Base-by-base conservation (phyloP, 2,329 filamentous ascomycete species). In the Fusarium equiseti region DNA sequence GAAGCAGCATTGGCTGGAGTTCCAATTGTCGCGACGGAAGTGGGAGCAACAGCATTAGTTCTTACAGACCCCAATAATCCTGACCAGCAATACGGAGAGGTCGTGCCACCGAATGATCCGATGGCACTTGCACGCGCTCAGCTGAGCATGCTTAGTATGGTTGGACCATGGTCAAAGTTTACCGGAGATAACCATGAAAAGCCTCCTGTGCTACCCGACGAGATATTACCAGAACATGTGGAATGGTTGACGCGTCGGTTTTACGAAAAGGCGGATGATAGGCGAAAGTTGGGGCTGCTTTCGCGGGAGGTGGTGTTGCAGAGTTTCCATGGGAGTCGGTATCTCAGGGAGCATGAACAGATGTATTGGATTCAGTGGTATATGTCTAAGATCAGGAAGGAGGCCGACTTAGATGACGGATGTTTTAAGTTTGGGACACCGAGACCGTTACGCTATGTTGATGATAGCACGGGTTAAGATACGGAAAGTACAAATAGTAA, bases 291-390 rank as follows among this genome's bases (percentile, higher is more conserved):
- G 5, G 68, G 70, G 6, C 26, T 63, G 27, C 45, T 72, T 16
- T 72, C 70, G 7, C 68, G 68, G 2, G 45, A 71, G 22, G 64
- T 63, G 8, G 70, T 72, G 3, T 51, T 71, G 5, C 52, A 69
- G 42, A 71, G 70, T 32, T 72, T 72, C 29, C 70, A 72, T 48
- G 70, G 68, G 2, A 71, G 54, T 32, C 65, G 68, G 5, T 72
- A 72, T 50, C 53, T 72, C 1, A 57, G 70, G 8, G 70, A 72
- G 15, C 70, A 72, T 32, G 65, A 72, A 35, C 70, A 71, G 27
- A 71, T 72, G 68, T 71, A 71, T 44, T 72, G 70, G 70, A 56
- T 71, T 8, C 70, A 71, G 26, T 72, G 68, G 68, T 63, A 72
- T 8, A 55, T 55, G 52, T 55, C 52, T 2, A 55, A 55, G 40